phyloP scores from a whole-genome alignment of 306 rosid genomes.

The Lathyrus aphaca region DNA sequence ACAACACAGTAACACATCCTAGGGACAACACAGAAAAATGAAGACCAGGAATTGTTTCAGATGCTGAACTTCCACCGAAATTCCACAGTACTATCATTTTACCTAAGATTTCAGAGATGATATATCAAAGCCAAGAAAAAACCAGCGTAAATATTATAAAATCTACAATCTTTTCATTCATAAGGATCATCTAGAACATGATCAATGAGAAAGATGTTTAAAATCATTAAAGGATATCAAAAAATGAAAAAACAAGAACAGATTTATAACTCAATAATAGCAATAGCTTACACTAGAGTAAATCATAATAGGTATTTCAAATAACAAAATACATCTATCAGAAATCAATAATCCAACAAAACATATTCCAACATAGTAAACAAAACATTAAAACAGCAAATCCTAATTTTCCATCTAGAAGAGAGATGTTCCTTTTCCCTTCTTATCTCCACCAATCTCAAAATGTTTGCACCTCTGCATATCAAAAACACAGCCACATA shows the following conservation, averaged over 20 bases:
- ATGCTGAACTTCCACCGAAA: no score
- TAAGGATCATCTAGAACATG: neutral
- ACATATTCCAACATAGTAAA: slow-evolving; percentile 20
- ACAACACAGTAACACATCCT: no score
- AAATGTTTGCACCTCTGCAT: slow-evolving; percentile 66
- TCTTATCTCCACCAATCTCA: slow-evolving; percentile 68
- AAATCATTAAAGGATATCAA: neutral
- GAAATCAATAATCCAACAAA: slow-evolving; percentile 42
- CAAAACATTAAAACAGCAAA: slow-evolving; percentile 18
- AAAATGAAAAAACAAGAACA: slow-evolving; percentile 5
- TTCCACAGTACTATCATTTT: no score
- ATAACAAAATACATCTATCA: slow-evolving; percentile 32
- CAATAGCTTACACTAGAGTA: slow-evolving; percentile 22
- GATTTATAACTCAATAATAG: slow-evolving; percentile 23
- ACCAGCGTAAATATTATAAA: neutral
- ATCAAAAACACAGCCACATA: slow-evolving; percentile 14
- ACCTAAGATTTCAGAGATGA: no score
- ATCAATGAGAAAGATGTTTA: neutral
- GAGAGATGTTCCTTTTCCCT: slow-evolving; percentile 67
- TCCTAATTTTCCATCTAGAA: slow-evolving; percentile 41
- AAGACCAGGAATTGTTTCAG: no score
- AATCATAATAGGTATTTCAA: slow-evolving; percentile 12
- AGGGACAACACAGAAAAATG: no score
- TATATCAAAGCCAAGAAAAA: no score
- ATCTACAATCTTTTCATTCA: neutral